Base-by-base conservation (phyloP, 1,139 yeast genomes). In the Cylindricascospora bacillispora region DNA sequence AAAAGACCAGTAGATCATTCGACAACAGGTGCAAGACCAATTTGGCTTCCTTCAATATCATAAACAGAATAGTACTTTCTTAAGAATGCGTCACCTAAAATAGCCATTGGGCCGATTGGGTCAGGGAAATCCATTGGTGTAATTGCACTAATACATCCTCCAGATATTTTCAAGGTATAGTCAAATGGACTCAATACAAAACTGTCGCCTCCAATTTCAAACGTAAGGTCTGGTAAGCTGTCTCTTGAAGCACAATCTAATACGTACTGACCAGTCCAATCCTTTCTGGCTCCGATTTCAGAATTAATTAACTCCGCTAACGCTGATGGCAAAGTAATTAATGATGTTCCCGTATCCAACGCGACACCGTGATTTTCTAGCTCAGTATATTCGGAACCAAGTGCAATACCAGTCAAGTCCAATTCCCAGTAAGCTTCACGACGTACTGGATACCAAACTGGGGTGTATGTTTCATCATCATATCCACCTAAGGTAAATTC, bases 361-460 rank as follows among this genome's bases (percentile, higher is more conserved):
- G 95, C 95, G 47, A 95, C 98, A 57, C 98, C 98, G 38, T 89
- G 77, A 49, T 65, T 64, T 47, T 68, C 70, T 51, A 89, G 71
- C 47, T 21, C 14, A 29, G 97, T 95, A 49, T 70, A 79, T 61
- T 89, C 94, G 41, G 78, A 79, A 47, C 98, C 98, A 40, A 89
- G 68, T 23, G 86, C 82, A 53, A 89, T 65, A 47, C 94, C 86
- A 47, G 83, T 83, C 44, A 89, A 78, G 41, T 79, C 70, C 37
- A 89, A 98, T 66, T 89, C 98, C 98, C 98, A 89, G 70, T 89
- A 89, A 22, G 97, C 98, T 74, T 86, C 82, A 70, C 98, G 82
- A 66, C 98, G 83, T 38, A 89, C 92, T 35, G 98, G 98, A 60
- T 89, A 70, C 81, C 93, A 85, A 32, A 89, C 79, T 41, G 98